Evolutionary conservation across 768 basidiomycete species (phyloP).

Genomic region (Phanerochaete sordida): DNA sequence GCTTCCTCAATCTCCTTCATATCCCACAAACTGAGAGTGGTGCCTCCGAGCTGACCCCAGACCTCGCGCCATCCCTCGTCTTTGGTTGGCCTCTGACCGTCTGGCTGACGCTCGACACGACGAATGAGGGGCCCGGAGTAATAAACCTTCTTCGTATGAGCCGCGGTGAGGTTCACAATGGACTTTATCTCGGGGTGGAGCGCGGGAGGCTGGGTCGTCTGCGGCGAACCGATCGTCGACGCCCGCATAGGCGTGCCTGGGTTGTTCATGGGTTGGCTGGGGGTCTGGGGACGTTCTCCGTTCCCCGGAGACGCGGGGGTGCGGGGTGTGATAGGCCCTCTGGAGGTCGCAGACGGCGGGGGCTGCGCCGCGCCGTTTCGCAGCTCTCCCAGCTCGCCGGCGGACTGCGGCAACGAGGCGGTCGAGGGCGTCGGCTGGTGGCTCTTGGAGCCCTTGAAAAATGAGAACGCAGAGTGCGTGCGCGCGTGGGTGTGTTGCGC

Average conservation of each 20-base stretch:
- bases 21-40: constrained; percentile 88
- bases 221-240: constrained; percentile 24
- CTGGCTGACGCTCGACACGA: constrained; percentile 71
- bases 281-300: background rate
- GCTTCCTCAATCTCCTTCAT: constrained; percentile 87
- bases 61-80: constrained; percentile 83
- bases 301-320: background rate
- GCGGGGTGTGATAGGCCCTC: constrained; percentile 4
- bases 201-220: constrained; percentile 54
- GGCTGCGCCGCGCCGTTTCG: background rate
- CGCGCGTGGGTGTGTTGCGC: constrained; percentile 38
- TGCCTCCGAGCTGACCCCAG: constrained; percentile 89
- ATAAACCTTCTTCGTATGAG: constrained; percentile 83
- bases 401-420: constrained; percentile 18
- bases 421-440: constrained; percentile 19
- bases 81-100: constrained; percentile 64
- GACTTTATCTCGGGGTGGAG: constrained; percentile 83
- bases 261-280: constrained; percentile 10
- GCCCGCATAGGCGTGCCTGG: constrained; percentile 18
- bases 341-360: background rate
- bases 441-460: constrained; percentile 40
- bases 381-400: constrained; percentile 12
- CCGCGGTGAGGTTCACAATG: constrained; percentile 66
- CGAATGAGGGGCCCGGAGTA: constrained; percentile 82
- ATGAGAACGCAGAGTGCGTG: constrained; percentile 65